Evolutionary conservation across 139 green algal species (phyloP).

Genomic region (Microglena sp.): DNA sequence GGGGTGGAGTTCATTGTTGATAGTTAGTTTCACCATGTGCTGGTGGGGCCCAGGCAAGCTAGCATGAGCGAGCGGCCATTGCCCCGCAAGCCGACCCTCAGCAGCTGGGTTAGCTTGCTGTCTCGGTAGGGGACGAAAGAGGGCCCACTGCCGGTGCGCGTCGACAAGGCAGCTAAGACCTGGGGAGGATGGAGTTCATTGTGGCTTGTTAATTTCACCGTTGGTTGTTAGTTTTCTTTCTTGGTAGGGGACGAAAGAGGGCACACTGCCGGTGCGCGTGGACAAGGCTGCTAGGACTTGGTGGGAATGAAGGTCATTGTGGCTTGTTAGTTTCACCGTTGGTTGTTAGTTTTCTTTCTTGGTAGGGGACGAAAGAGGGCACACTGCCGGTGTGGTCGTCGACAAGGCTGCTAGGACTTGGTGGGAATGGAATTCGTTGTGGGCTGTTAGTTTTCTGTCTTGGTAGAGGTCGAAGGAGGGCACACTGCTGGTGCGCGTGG

Average conservation of each 20-base stretch:
- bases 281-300: neutral
- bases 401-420: neutral
- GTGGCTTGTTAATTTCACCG: too few species aligned
- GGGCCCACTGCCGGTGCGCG: neutral
- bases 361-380: constrained; percentile 1
- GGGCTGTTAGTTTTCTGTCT: constrained; percentile 25
- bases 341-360: constrained; percentile 23
- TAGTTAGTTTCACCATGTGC: too few species aligned
- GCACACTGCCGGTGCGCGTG: neutral
- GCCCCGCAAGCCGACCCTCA: constrained; percentile 40
- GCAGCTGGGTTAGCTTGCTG: constrained; percentile 37
- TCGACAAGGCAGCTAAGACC: neutral
- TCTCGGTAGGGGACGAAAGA: constrained; percentile 10
- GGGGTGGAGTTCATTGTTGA: too few species aligned
- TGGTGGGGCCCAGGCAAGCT: constrained; percentile 6
- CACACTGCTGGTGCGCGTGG: neutral
- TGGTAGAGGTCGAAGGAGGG: neutral
- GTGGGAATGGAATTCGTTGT: too few species aligned
- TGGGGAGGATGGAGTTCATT: too few species aligned
- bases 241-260: constrained; percentile 4
- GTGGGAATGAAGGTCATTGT: too few species aligned
- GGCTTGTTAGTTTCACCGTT: too few species aligned
- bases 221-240: constrained; percentile 26
- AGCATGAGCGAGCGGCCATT: neutral
- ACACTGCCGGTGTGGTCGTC: neutral